Conservation (phyloP, 768 basidiomycete genomes). For the Paxillus rubicundulus region DNA sequence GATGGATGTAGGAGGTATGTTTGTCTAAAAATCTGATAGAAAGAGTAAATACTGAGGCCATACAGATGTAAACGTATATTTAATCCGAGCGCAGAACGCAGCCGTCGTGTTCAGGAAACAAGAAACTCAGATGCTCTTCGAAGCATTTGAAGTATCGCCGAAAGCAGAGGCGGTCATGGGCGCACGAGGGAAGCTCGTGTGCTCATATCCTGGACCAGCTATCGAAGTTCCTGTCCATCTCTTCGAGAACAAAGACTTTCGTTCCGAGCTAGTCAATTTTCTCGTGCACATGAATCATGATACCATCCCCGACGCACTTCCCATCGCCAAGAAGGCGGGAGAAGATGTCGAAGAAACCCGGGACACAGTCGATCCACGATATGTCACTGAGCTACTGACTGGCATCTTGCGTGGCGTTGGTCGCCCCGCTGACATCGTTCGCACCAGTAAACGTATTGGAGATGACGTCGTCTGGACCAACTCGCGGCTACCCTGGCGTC, state of each 20-base stretch:
- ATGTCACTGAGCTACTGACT: conserved; percentile 45
- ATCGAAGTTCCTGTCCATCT: conserved; percentile 27
- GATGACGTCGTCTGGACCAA: conserved; percentile 30
- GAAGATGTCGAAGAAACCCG: not conserved
- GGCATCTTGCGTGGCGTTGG: conserved; percentile 41
- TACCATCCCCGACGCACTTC: conserved; percentile 5
- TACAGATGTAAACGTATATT: conserved; percentile 38
- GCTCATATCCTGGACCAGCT: conserved; percentile 47
- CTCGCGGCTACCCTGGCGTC: conserved; percentile 29
- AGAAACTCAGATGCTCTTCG: conserved; percentile 34
- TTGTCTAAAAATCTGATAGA: not conserved
- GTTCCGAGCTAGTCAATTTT: conserved; percentile 34
- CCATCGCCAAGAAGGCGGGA: too few relatives aligned
- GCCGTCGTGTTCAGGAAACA: conserved; percentile 39
- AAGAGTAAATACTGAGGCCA: not conserved
- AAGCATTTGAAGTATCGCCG: conserved; percentile 47
- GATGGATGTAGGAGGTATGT: conserved; percentile 22
- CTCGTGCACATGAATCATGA: conserved; percentile 31
- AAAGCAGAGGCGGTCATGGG: conserved; percentile 35
- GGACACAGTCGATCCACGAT: conserved; percentile 36
- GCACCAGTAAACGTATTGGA: conserved; percentile 32
- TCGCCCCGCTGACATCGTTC: conserved; percentile 11
- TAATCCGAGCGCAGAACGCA: conserved; percentile 47
- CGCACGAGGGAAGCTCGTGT: conserved; percentile 40
- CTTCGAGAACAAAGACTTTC: conserved; percentile 26